These are phyloP conservation scores for Volvariella volvacea DNA, from an alignment of 1,284 basidiomycete genomes.

Conservation along the genomic window DNA sequence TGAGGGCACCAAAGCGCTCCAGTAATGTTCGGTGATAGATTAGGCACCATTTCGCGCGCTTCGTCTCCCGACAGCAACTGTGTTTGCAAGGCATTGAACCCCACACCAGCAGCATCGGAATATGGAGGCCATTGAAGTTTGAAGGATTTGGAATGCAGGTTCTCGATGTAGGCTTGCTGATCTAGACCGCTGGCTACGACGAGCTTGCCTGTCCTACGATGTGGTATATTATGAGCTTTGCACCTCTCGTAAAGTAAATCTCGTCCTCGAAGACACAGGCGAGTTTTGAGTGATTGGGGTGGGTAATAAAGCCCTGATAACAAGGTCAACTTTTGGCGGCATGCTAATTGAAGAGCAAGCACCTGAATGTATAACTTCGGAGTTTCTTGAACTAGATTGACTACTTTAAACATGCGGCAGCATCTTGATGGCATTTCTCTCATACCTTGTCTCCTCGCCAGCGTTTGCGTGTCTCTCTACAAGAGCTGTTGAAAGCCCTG, in stretches of 20 bases:
- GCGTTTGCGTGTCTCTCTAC: slow-evolving; percentile 73
- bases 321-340: not conserved
- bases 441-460: slow-evolving; percentile 80
- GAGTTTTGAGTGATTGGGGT: slow-evolving; percentile 78
- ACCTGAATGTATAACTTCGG: slow-evolving; percentile 94
- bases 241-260: slow-evolving; percentile 83
- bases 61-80: slow-evolving; percentile 68
- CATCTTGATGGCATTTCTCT: slow-evolving; percentile 8
- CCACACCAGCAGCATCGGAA: slow-evolving; percentile 6
- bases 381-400: slow-evolving; percentile 76
- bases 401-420: not conserved
- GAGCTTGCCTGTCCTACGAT: slow-evolving; percentile 81
- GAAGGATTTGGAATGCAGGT: slow-evolving; percentile 60
- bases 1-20: slow-evolving; percentile 78
- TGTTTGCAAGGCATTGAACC: slow-evolving; percentile 48
- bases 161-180: slow-evolving; percentile 67
- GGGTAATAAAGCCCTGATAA: slow-evolving; percentile 79
- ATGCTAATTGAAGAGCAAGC: not conserved
- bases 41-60: slow-evolving; percentile 76
- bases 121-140: slow-evolving; percentile 42
- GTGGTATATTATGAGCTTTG: slow-evolving; percentile 55
- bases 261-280: slow-evolving; percentile 82
- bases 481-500: slow-evolving; percentile 72
- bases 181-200: slow-evolving; percentile 62
- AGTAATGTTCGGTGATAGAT: slow-evolving; percentile 65